Evolutionary conservation across 257 asterid genomes (phyloP), one percentile per base, ranked within the genome.

Genomic region (Capsicum rhomboideum): DNA sequence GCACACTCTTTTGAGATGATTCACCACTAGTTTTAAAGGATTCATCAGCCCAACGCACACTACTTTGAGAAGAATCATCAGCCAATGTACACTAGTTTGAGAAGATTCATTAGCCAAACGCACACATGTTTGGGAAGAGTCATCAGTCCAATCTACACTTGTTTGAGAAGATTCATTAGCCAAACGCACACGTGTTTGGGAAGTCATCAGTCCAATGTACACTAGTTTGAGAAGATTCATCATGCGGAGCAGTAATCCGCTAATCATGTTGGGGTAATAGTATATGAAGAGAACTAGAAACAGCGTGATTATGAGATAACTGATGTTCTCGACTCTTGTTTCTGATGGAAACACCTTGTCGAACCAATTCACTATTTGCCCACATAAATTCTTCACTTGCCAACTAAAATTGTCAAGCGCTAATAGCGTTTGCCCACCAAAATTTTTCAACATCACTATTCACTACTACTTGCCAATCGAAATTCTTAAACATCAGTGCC

Each of bases 301-400:
- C 29, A 79, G 2, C 23, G 82, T 84, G 9, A 66, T n/a, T 18
- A 79, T 28, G 58, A 89, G 1, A 82, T 82, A 66, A 37, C 52
- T 23, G 74, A 91, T 34, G 85, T 86, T 86, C 3, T 87, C 89
- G 0, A 69, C 84, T 82, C 91, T 84, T 11, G 93, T 90, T 4
- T 85, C 93, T 46, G 87, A 88, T 44, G 93, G 87, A 28, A 88
- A 82, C 9, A 75, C 82, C 8, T 69, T 17, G 79, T 88, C 87
- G 12, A 89, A 54, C 92, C 93, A 89, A 9, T 54, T 85, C 69
- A 84, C 1, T 1, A 83, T 69, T 46, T 81, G n/a, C n/a, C n/a
- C n/a, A n/a, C n/a, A n/a, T n/a, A n/a, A n/a, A n/a, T 21, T 6
- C 31, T 10, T 37, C 2, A 64, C 72, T 28, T 64, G 44, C 44